Percentiles rank a stretch among this genome's conserved stretches.
Conservation (phyloP, 1,284 basidiomycete species). For the Sporisorium exsertum region DNA sequence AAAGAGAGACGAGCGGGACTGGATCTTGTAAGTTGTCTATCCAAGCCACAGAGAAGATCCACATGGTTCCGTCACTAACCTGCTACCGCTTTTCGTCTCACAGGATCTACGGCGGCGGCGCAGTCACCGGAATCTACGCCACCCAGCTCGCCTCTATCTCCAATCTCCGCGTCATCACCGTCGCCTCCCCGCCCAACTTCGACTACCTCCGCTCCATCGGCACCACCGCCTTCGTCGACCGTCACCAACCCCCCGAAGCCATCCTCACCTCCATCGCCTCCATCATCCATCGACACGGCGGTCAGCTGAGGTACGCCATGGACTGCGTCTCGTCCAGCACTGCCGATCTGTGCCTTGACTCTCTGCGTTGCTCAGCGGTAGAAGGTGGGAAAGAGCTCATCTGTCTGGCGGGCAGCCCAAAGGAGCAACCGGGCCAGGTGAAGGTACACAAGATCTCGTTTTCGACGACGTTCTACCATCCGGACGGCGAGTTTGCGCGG, state of each 20-base stretch:
- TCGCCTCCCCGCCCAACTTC: conserved; percentile 58
- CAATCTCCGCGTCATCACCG: conserved; percentile 36
- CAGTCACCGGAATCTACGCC: conserved; percentile 61
- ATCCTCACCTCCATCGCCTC: conserved; percentile 35
- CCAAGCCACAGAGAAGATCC: neutral
- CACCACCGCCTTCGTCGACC: conserved; percentile 52
- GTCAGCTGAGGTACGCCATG: conserved; percentile 43
- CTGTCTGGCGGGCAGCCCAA: conserved; percentile 60
- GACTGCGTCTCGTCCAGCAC: conserved; percentile 61
- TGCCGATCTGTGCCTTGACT: conserved; percentile 35
- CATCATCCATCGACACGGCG: conserved; percentile 9
- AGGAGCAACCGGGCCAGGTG: conserved; percentile 14
- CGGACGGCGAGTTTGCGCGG: conserved; percentile 34
- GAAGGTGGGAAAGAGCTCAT: conserved; percentile 32
- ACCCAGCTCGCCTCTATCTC: conserved; percentile 52
- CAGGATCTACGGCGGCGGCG: conserved; percentile 60
- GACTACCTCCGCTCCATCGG: conserved; percentile 48
- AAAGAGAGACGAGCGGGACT: conserved; percentile 7
- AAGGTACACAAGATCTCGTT: conserved; percentile 60
- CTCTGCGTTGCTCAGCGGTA: conserved; percentile 2
- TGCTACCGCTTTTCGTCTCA: no score
- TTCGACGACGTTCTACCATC: conserved; percentile 59
- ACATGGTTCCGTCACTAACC: neutral
- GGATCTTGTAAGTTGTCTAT: conserved; percentile 48
- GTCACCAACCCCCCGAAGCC: conserved; percentile 16